Base-by-base conservation (phyloP, 1,284 basidiomycete genomes). In the Malassezia obtusa region DNA sequence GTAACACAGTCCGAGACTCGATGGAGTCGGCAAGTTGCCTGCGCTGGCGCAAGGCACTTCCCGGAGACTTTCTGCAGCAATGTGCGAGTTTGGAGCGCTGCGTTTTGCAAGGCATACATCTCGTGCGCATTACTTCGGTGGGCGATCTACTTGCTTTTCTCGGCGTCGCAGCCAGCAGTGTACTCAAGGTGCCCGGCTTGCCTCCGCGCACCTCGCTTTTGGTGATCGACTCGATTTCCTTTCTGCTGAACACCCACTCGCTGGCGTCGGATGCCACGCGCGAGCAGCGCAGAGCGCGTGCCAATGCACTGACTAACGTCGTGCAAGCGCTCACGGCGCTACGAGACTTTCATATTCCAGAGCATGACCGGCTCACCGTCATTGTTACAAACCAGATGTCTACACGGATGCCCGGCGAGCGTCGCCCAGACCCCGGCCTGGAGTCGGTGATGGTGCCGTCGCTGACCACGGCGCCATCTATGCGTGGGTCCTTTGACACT, bases 121-220 rank as follows among this genome's bases (percentile, higher is more conserved):
- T 56, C 4, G 53, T 56, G 4, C 53, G 48, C 4, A 19, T 30
- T 19, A 35, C 35, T 6, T 37, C 53, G 7, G 26, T 50, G 3
- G 53, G 48, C 28, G 43, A 50, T 12, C 43, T 56, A 12, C 17
- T 56, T 12, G 43, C 48, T 2, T 56, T 44, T 40, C 28, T 50
- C 7, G 48, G 48, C 38, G 38, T 38, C 4, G 53, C 53, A 10
- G 44, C 48, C 9, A 31, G 40, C 30, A 45, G 38, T 11, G 41
- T 49, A 2, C 45, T 49, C 22, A 54, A 54, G 22, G 32, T 54
- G 21, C 47, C 47, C 4, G 43, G 49, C 7, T 32, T 56, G 5
- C 53, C 53, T 19, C 53, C 53, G 4, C 41, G 49, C n/a, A 56
- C 53, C 1, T 56, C 53, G 14, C 44, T 56, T 7, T 24, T 56